Conservation (phyloP, 2,329 filamentous ascomycete genomes). For the Sporothrix protearum region DNA sequence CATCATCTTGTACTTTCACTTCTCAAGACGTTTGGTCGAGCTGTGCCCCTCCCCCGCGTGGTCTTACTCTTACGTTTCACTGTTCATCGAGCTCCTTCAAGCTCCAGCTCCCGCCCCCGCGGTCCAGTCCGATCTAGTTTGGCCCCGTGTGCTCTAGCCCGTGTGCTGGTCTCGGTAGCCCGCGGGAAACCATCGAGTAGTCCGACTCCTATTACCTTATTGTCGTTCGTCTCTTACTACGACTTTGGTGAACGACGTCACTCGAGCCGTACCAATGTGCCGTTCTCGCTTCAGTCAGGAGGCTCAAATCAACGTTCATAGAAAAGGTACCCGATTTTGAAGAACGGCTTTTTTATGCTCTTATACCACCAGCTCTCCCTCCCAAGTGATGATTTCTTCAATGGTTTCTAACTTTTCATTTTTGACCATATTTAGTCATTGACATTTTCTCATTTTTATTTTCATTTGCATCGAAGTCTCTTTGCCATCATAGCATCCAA, state of each 20-base stretch:
- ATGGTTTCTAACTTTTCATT: not conserved
- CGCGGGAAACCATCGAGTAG: not conserved
- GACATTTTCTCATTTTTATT: not conserved
- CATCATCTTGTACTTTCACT: not conserved
- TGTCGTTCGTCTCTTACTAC: not conserved
- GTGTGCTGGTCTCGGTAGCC: not conserved
- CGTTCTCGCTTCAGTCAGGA: not conserved
- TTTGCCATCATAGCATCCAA: not conserved
- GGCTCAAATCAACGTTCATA: not conserved
- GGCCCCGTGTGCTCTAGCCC: not conserved
- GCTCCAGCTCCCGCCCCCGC: not conserved
- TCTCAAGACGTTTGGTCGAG: not conserved
- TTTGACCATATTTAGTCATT: not conserved
- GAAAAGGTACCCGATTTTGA: not conserved
- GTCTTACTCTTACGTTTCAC: not conserved
- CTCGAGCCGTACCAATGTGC: not conserved
- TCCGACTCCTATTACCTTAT: not conserved
- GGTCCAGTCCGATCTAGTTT: not conserved
- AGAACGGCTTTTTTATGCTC: not conserved
- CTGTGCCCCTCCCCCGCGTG: not conserved
- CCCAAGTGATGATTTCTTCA: not conserved
- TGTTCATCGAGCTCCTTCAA: not conserved
- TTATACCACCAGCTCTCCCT: not conserved
- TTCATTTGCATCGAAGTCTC: not conserved
- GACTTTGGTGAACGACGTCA: not conserved